Evolutionary conservation across 2,329 filamentous ascomycete genomes (phyloP).

Genomic region (Hypoxylon sp.): DNA sequence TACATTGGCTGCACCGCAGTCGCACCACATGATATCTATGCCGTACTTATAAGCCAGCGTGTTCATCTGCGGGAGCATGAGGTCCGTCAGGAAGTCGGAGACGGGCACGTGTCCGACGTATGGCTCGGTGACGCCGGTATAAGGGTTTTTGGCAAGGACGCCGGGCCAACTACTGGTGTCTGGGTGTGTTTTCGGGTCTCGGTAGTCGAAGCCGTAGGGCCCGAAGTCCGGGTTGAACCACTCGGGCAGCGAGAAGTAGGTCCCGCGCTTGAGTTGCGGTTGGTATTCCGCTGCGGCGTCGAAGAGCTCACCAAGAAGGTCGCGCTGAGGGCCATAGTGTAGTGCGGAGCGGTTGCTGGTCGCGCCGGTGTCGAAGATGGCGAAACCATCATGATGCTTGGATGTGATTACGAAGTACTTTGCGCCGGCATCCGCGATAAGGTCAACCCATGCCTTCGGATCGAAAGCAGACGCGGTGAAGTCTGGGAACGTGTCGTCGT

Average conservation of each 20-base stretch:
- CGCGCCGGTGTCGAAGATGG: conserved; percentile 58
- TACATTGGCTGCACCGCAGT: conserved; percentile 59
- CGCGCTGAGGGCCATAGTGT: conserved; percentile 57
- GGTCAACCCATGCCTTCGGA: conserved; percentile 60
- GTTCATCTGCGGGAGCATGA: conserved; percentile 63
- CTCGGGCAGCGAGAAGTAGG: conserved; percentile 64
- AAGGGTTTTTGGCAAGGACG: conserved; percentile 58
- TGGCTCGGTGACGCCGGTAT: conserved; percentile 57
- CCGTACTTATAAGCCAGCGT: conserved; percentile 59
- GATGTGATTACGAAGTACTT: conserved; percentile 62
- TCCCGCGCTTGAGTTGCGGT: conserved; percentile 59
- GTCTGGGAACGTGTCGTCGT: conserved; percentile 68
- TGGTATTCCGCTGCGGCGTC: conserved; percentile 58
- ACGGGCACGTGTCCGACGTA: conserved; percentile 59
- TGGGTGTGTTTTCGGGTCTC: conserved; percentile 40
- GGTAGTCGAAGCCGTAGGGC: conserved; percentile 59
- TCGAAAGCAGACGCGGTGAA: conserved; percentile 66
- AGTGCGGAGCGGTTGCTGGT: conserved; percentile 58
- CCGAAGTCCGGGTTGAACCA: conserved; percentile 64
- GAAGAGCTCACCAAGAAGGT: conserved; percentile 60
- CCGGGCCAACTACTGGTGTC: conserved; percentile 56
- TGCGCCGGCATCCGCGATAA: conserved; percentile 55
- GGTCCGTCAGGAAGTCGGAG: conserved; percentile 58
- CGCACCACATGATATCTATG: conserved; percentile 66
- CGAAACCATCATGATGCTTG: conserved; percentile 64